phyloP scores from a whole-genome alignment of 2,329 filamentous ascomycete species.

The Ilyonectria sp. region DNA sequence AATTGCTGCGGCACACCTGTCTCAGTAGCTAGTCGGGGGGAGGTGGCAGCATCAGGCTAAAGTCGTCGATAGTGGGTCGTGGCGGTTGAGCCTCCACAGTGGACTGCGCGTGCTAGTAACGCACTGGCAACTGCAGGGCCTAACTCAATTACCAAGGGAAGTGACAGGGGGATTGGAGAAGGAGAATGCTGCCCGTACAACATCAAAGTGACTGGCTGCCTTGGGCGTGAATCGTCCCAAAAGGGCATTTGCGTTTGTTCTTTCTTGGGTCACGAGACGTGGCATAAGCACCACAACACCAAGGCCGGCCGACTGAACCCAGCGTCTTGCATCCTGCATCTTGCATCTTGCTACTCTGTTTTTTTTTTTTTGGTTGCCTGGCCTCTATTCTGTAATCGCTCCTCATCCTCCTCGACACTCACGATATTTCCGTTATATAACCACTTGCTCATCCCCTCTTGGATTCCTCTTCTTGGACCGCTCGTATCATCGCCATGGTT shows the following conservation, averaged over 20 bases:
- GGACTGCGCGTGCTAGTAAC: slow-evolving; percentile 6
- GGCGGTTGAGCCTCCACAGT: slow-evolving; percentile 25
- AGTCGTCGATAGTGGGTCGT: slow-evolving; percentile 26
- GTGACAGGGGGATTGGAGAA: too few species aligned
- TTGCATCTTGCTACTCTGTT: background rate
- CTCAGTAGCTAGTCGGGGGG: background rate
- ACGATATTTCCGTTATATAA: background rate
- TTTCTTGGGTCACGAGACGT: background rate
- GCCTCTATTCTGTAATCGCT: background rate
- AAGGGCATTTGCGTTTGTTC: slow-evolving; percentile 12
- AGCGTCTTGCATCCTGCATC: background rate
- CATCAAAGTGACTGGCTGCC: slow-evolving; percentile 5
- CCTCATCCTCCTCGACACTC: slow-evolving; percentile 13
- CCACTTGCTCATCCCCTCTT: slow-evolving; percentile 5
- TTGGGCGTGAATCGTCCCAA: background rate
- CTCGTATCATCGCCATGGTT: slow-evolving; percentile 44
- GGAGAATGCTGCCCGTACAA: background rate
- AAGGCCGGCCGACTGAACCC: background rate
- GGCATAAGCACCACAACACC: background rate
- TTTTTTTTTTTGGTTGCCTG: slow-evolving; percentile 17
- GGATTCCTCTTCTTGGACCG: slow-evolving; percentile 1
- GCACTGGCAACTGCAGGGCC: too few species aligned
- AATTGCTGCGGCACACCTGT: background rate
- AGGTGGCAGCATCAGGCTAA: background rate
- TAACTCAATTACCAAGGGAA: too few species aligned